Percentiles rank a stretch among this genome's conserved stretches.
Conservation (phyloP, 306 rosid species). For the Pterocarpus macrocarpus region DNA sequence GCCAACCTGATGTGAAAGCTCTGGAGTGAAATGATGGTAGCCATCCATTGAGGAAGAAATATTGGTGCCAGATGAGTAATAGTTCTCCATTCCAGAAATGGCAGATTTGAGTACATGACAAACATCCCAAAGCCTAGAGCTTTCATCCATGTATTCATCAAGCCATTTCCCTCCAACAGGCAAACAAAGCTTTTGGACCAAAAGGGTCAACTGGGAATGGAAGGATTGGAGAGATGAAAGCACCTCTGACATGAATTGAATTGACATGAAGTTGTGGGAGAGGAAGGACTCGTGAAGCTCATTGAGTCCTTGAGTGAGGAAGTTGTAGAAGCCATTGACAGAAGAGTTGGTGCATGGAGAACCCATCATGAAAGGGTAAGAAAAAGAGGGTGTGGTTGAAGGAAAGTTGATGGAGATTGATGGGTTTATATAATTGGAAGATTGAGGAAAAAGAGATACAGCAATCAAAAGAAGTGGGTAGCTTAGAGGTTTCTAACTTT, state of each 20-base stretch:
- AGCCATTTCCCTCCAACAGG: constrained; percentile 86
- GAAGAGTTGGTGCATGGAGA: constrained; percentile 66
- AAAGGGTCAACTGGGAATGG: constrained; percentile 65
- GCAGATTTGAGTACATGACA: constrained; percentile 71
- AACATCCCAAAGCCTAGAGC: constrained; percentile 78
- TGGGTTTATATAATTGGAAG: constrained; percentile 49
- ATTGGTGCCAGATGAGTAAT: constrained; percentile 46
- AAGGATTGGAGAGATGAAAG: constrained; percentile 66
- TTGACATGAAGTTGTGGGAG: constrained; percentile 68
- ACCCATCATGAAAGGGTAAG: constrained; percentile 47
- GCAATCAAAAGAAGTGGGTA: constrained; percentile 33
- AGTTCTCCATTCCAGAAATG: constrained; percentile 63
- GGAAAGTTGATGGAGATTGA: constrained; percentile 61
- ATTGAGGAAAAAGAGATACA: constrained; percentile 16
- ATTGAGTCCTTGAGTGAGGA: constrained; percentile 62
- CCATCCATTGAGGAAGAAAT: constrained; percentile 57
- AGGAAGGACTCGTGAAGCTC: constrained; percentile 56
- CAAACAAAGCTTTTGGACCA: constrained; percentile 71
- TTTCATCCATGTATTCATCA: constrained; percentile 84
- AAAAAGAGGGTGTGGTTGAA: constrained; percentile 27
- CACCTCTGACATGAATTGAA: constrained; percentile 65
- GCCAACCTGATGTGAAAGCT: constrained; percentile 66
- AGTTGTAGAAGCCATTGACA: constrained; percentile 75
- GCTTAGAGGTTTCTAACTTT: constrained; percentile 52
- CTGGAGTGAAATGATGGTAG: constrained; percentile 55